Conservation (phyloP, 192 early-diverging fungal genomes). For the Thamnidium elegans region DNA sequence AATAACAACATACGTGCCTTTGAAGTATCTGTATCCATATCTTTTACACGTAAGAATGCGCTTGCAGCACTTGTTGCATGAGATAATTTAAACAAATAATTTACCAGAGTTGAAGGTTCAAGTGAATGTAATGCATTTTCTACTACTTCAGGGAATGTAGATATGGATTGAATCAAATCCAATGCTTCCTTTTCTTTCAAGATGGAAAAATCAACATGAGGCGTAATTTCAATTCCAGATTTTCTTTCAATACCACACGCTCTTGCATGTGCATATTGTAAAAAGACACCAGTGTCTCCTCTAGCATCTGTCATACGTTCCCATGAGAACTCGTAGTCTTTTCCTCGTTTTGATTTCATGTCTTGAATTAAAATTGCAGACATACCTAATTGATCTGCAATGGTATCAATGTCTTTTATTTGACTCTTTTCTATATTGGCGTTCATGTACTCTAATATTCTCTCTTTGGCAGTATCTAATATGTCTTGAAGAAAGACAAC, state of each 20-base stretch:
- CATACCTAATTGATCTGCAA: slow-evolving; percentile 82
- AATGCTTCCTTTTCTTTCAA: slow-evolving; percentile 68
- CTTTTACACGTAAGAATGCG: slow-evolving; percentile 64
- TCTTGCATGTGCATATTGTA: slow-evolving; percentile 96
- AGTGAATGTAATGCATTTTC: slow-evolving; percentile 51
- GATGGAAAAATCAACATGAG: slow-evolving; percentile 53
- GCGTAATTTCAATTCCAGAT: slow-evolving; percentile 43
- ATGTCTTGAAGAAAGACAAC: slow-evolving; percentile 94
- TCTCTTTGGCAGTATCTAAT: slow-evolving; percentile 72
- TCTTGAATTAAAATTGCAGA: slow-evolving; percentile 89
- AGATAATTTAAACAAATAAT: slow-evolving; percentile 72
- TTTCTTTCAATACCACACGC: slow-evolving; percentile 87
- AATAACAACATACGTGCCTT: slow-evolving; percentile 76
- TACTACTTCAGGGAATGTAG: slow-evolving; percentile 81
- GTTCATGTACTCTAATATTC: slow-evolving; percentile 77
- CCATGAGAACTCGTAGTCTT: slow-evolving; percentile 91
- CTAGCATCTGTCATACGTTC: slow-evolving; percentile 84
- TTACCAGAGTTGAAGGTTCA: slow-evolving; percentile 80
- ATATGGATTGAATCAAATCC: slow-evolving; percentile 68
- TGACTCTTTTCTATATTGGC: not conserved
- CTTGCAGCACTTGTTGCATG: slow-evolving; percentile 72
- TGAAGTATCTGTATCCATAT: slow-evolving; percentile 60
- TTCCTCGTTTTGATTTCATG: slow-evolving; percentile 76
- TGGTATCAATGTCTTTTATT: slow-evolving; percentile 49
- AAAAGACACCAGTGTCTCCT: slow-evolving; percentile 93